Evolutionary conservation across 2,329 filamentous ascomycete genomes (phyloP), one percentile per base, ranked within the genome.

Genomic region (Xylaria polymorpha): DNA sequence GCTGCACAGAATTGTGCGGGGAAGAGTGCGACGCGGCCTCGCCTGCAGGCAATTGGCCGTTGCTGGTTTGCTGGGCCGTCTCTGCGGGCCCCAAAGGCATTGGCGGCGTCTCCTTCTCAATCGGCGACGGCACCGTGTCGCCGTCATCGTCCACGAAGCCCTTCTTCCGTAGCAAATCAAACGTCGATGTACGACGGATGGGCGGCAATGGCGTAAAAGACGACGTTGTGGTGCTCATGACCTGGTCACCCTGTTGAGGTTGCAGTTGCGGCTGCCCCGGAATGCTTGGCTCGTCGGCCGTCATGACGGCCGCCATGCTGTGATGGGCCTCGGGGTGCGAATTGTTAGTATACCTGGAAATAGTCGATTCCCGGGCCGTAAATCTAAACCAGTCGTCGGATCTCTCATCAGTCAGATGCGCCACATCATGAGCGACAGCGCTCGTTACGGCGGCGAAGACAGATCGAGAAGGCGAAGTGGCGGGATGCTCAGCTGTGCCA

Each of bases 201-300:
- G 86, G 87, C 3, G 88, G 88, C 44, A 91, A 77, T 0, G 86
- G 86, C 25, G 85, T 80, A 70, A 90, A 90, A 1, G 86, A 88
- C 1, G 84, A 81, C 10, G 61, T 18, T 20, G 46, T 56, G 37
- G 50, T 1, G 29, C 55, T 62, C 5, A 14, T 20, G 57, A 61
- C 61, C 56, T 46, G 32, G 25, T 41, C 50, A 22, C 25, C 39
- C 14, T 64, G 50, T 14, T 41, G 62, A 25, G 56, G 51, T 14
- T 48, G 55, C 14, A 62, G 44, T 14, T 41, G 62, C 25, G 56
- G 51, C 10, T 48, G 55, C 10, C 57, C 67, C 51, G 71, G 70
- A 63, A 69, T 61, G 63, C 64, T 60, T 48, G 72, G 50, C 71
- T 72, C 67, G 64, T 75, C 66, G 64, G 72, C 70, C 46, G 71